Evolutionary conservation across 163 green algal genomes (phyloP).

Genomic region (Botryococcus braunii): DNA sequence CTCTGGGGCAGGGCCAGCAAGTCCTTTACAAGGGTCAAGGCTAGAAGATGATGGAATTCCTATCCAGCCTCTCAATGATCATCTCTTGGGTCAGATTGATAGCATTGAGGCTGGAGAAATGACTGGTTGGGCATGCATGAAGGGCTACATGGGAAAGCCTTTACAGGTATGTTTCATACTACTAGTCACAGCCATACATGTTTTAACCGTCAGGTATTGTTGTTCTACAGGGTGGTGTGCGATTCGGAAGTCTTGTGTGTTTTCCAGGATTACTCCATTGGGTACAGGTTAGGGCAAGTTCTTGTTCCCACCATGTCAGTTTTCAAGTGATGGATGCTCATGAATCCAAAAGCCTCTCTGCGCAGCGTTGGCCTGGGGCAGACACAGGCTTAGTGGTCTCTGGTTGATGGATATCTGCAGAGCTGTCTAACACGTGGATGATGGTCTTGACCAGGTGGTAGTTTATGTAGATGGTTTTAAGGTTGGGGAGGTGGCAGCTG

Average conservation of each 20-base stretch:
- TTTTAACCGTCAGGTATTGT: no score
- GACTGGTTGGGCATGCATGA: constrained; percentile 40
- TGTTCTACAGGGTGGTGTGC: no score
- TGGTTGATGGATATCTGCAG: neutral
- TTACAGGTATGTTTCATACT: constrained; percentile 7
- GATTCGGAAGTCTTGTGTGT: no score
- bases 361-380: no score
- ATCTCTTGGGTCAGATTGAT: constrained; percentile 39
- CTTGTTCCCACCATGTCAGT: no score
- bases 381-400: neutral
- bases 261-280: no score
- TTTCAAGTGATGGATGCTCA: no score
- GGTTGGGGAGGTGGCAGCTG: constrained; percentile 17
- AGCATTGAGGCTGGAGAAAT: constrained; percentile 30
- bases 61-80: constrained; percentile 8
- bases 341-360: neutral
- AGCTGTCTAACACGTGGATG: neutral
- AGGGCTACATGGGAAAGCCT: constrained; percentile 1
- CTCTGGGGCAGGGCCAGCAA: constrained; percentile 6
- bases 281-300: no score
- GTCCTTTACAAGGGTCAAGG: constrained; percentile 15
- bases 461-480: constrained; percentile 39
- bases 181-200: no score
- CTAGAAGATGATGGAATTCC: constrained; percentile 23
- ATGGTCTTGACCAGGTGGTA: constrained; percentile 17